A percentile compares a stretch with the other conserved stretches of the same genome.
Conservation (phyloP, 2,329 filamentous ascomycete genomes). For the Trematosphaeria pertusa region DNA sequence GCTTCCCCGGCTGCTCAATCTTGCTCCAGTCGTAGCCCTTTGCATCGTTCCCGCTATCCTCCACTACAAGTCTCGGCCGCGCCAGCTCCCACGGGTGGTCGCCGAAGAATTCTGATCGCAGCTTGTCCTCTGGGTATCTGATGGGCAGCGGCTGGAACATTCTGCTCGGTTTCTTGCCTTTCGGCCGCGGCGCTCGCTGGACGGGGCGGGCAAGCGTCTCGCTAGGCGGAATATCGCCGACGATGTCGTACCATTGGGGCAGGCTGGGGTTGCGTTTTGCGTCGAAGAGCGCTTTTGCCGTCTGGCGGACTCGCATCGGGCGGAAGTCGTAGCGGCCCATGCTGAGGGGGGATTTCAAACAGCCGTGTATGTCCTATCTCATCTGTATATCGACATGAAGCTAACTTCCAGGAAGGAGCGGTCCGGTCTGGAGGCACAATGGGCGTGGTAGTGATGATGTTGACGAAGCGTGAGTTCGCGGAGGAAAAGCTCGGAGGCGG, state of each 20-base stretch:
- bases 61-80: constrained; percentile 81
- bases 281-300: constrained; percentile 59
- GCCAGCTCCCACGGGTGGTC: constrained; percentile 99
- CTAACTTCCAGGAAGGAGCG: too few relatives aligned
- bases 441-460: too few relatives aligned
- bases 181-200: constrained; percentile 57
- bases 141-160: constrained; percentile 83
- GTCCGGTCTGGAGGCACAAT: too few relatives aligned
- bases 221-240: constrained; percentile 65
- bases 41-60: constrained; percentile 83
- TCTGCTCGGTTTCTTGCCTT: constrained; percentile 67
- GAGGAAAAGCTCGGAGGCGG: constrained; percentile 46
- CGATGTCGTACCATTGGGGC: constrained; percentile 64
- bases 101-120: constrained; percentile 83
- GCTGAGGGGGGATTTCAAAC: constrained; percentile 17
- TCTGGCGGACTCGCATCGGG: constrained; percentile 60
- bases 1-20: constrained; percentile 75
- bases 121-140: constrained; percentile 79
- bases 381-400: background rate
- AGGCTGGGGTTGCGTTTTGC: constrained; percentile 49
- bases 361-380: background rate
- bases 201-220: constrained; percentile 65
- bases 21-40: constrained; percentile 81
- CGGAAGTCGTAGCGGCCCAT: constrained; percentile 63
- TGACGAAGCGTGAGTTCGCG: too few relatives aligned